Evolutionary conservation across 768 basidiomycete species (phyloP).

Genomic region (Amanita muscaria): DNA sequence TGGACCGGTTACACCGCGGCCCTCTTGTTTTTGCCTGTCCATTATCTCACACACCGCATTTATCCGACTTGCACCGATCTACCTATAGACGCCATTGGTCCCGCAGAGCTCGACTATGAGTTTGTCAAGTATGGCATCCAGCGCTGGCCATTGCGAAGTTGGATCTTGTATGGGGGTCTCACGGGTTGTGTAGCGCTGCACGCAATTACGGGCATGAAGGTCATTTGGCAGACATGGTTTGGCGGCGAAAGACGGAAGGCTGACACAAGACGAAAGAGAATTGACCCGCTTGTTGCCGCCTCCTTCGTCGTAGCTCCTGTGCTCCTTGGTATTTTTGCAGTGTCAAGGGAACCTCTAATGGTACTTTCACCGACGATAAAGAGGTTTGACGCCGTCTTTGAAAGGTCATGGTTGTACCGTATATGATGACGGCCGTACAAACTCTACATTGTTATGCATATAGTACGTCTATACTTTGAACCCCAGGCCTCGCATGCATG

Average conservation of each 20-base stretch:
- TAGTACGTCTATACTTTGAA: conserved; percentile 60
- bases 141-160: conserved; percentile 53
- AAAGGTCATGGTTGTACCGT: conserved; percentile 39
- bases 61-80: conserved; percentile 35
- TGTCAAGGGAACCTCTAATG: conserved; percentile 53
- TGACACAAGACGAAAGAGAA: conserved; percentile 15
- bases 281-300: conserved; percentile 19
- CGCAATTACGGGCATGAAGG: conserved; percentile 46
- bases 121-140: conserved; percentile 69
- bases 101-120: conserved; percentile 74
- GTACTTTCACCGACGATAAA: conserved; percentile 40
- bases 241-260: conserved; percentile 11
- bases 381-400: conserved; percentile 45
- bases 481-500: conserved; percentile 87
- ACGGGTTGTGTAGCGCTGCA: conserved; percentile 51
- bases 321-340: conserved; percentile 41
- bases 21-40: conserved; percentile 54
- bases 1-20: conserved; percentile 56
- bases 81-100: conserved; percentile 54
- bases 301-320: conserved; percentile 39
- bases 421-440: background rate
- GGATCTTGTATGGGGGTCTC: conserved; percentile 55
- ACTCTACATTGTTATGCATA: background rate
- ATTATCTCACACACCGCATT: conserved; percentile 60
- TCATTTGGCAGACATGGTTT: conserved; percentile 47